phyloP scores from a whole-genome alignment of 495 filamentous ascomycete genomes.

The Hypoxylon perforatum region DNA sequence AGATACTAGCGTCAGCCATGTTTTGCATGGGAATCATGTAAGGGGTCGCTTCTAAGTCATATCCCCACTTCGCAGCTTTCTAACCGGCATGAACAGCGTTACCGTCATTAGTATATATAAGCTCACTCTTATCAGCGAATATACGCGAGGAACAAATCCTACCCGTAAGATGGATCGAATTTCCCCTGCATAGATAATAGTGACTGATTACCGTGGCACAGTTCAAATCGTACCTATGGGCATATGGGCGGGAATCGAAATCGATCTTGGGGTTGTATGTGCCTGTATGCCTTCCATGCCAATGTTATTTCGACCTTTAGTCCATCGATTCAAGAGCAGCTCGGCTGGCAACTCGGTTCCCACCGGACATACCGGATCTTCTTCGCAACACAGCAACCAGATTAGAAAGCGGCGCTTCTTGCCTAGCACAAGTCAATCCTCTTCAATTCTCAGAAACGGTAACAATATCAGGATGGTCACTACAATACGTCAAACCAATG shows the following conservation, averaged over 20 bases:
- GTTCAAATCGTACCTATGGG: slow-evolving; percentile 44
- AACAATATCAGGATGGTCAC: background rate
- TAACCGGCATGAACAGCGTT: slow-evolving; percentile 27
- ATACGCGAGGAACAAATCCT: background rate
- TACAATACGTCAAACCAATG: background rate
- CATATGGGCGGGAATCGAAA: slow-evolving; percentile 47
- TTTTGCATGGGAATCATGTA: background rate
- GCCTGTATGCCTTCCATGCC: slow-evolving; percentile 46
- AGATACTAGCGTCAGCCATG: background rate
- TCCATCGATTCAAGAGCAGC: slow-evolving; percentile 24
- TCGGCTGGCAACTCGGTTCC: background rate
- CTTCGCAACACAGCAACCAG: background rate
- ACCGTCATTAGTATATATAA: slow-evolving; percentile 46
- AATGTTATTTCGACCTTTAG: slow-evolving; percentile 35
- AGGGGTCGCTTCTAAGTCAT: background rate
- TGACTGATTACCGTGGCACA: slow-evolving; percentile 7
- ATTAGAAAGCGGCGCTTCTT: background rate
- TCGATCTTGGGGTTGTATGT: slow-evolving; percentile 49
- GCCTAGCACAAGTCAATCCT: slow-evolving; percentile 3
- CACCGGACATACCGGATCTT: background rate
- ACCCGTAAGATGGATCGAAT: slow-evolving; percentile 24
- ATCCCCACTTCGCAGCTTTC: background rate
- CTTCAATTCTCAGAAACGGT: background rate
- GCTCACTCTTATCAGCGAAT: slow-evolving; percentile 26
- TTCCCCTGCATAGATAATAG: background rate